Base-by-base conservation (phyloP, 169 alveolate species). In the Neospora caninum region DNA sequence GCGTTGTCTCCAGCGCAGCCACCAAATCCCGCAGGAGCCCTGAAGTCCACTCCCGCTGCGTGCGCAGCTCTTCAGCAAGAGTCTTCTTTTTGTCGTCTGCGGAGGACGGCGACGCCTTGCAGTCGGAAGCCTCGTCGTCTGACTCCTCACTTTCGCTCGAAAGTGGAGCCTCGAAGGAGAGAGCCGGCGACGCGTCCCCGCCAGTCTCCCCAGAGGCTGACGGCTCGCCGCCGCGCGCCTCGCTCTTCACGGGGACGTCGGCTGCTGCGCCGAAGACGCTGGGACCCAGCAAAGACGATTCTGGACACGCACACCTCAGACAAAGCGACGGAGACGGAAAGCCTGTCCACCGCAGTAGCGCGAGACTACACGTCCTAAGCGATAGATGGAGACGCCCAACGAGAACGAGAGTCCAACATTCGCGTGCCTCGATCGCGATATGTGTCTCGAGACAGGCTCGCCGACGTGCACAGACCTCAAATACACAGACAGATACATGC, bases 21-120 rank as follows among this genome's bases (percentile, higher is more conserved):
- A 73, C 84, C 45, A 73, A 22, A 16, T 73, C 84, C 42, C 42
- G 84, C 9, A 73, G 84, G 0, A 73, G 43, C 38, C 42, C 27
- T 43, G 7, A 6, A 18, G 84, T 73, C 84, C 84, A 73, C 84
- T 73, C 84, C 43, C 84, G 84, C 84, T 73, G 84, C 84, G 18
- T 10, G 49, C 42, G 84, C 45, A 73, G 84, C 43, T 73, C 42
- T 43, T 73, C 42, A 6, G 16, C 73, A 6, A 64, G 73, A 22
- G n/a, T 0, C 31, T 16, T 64, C n/a, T 64, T 64, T 22, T 53
- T 53, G 27, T 16, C 73, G 4, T 64, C 73, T 64, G 4, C 73
- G n/a, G 73, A 6, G 7, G 31, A 22, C 20, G 73, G 31, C 31
- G 73, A 64, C 16, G n/a, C 73, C 31, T 64, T 27, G 31, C 31